These are phyloP conservation scores for Boletus speciosus DNA, from an alignment of 768 basidiomycete genomes.

Conservation along the genomic window DNA sequence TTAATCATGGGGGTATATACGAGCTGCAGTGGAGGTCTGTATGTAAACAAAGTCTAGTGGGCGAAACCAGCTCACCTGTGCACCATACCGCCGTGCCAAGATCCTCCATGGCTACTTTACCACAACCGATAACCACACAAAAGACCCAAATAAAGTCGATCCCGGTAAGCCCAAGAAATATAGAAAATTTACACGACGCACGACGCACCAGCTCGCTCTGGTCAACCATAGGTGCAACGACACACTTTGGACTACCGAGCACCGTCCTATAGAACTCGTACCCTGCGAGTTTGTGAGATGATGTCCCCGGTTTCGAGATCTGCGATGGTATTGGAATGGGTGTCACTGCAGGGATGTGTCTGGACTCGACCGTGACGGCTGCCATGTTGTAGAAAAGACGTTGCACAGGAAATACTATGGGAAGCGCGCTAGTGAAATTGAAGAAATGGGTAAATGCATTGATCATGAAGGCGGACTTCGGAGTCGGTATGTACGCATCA, in stretches of 20 bases:
- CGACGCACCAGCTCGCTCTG: slow-evolving; percentile 87
- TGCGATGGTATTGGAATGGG: background rate
- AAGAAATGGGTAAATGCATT: slow-evolving; percentile 3
- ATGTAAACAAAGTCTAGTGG: no score
- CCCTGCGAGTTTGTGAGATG: slow-evolving; percentile 51
- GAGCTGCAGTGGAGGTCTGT: slow-evolving; percentile 44
- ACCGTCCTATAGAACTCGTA: slow-evolving; percentile 82
- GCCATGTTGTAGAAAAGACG: slow-evolving; percentile 8
- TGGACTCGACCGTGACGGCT: background rate
- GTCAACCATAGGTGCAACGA: slow-evolving; percentile 99
- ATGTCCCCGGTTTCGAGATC: background rate
- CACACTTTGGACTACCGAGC: slow-evolving; percentile 79
- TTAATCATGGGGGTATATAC: slow-evolving; percentile 99
- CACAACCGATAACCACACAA: background rate
- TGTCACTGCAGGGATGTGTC: background rate
- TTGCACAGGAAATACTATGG: background rate
- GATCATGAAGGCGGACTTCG: background rate
- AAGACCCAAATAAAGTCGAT: background rate
- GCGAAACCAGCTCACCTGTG: slow-evolving; percentile 47
- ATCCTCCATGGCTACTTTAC: slow-evolving; percentile 81
- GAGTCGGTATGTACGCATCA: background rate
- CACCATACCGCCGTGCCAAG: slow-evolving; percentile 78
- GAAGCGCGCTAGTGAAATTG: background rate
- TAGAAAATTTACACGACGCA: background rate
- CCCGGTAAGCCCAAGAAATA: background rate